phyloP scores from a whole-genome alignment of 2,329 filamentous ascomycete species.

The Cladophialophora psammophila region DNA sequence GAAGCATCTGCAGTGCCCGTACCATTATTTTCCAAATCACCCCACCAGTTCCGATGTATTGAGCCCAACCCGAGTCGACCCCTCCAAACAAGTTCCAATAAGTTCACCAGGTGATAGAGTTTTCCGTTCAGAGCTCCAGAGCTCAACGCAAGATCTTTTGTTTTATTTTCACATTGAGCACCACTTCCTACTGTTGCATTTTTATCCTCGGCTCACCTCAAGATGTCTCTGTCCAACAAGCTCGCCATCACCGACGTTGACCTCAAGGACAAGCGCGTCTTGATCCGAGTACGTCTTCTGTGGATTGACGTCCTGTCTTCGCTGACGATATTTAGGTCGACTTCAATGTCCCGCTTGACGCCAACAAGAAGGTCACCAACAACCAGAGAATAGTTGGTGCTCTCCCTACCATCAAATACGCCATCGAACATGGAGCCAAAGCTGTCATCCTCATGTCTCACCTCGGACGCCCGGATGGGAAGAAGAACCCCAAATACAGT shows the following conservation, averaged over 20 bases:
- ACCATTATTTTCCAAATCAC: slow-evolving; percentile 11
- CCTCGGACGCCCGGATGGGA: slow-evolving; percentile 92
- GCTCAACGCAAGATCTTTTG: slow-evolving; percentile 21
- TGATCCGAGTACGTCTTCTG: slow-evolving; percentile 80
- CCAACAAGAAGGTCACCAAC: slow-evolving; percentile 94
- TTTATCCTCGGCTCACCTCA: slow-evolving; percentile 25
- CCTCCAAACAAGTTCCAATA: slow-evolving; percentile 15
- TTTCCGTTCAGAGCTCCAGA: slow-evolving; percentile 15
- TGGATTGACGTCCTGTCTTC: background rate
- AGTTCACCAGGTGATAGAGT: slow-evolving; percentile 7
- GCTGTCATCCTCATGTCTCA: slow-evolving; percentile 97
- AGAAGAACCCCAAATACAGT: slow-evolving; percentile 90
- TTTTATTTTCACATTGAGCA: slow-evolving; percentile 6
- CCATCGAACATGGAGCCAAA: slow-evolving; percentile 88
- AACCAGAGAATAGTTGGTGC: slow-evolving; percentile 97
- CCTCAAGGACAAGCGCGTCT: slow-evolving; percentile 96
- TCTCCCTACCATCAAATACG: slow-evolving; percentile 93
- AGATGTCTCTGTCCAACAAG: slow-evolving; percentile 98
- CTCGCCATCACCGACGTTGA: slow-evolving; percentile 95
- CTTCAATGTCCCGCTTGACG: slow-evolving; percentile 98
- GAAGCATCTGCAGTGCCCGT: background rate
- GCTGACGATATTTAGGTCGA: slow-evolving; percentile 72
- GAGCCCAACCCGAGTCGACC: slow-evolving; percentile 23
- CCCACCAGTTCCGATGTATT: slow-evolving; percentile 19
- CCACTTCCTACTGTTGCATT: slow-evolving; percentile 12